Evolutionary conservation across 2,329 filamentous ascomycete genomes (phyloP).

Genomic region (Ophiostoma novo-ulmi): DNA sequence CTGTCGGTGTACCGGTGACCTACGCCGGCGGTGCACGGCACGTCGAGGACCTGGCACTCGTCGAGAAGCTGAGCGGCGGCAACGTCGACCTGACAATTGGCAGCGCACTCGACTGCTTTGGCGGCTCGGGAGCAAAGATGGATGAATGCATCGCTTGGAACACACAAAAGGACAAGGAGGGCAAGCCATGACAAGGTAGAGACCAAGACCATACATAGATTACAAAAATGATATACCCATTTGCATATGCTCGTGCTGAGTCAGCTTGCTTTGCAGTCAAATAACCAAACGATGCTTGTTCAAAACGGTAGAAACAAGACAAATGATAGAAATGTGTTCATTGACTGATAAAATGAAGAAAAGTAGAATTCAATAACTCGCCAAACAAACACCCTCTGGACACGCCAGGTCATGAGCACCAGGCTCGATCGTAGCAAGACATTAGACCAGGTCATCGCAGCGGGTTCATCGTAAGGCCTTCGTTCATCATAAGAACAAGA

Average conservation of each 20-base stretch:
- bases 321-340: conserved; percentile 6
- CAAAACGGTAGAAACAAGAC: conserved; percentile 1
- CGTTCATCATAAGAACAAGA: conserved; percentile 17
- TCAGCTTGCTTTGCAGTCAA: neutral
- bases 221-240: conserved; percentile 14
- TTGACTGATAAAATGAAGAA: conserved; percentile 19
- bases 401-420: conserved; percentile 22
- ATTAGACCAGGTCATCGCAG: conserved; percentile 18
- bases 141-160: conserved; percentile 92
- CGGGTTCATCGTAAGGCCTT: conserved; percentile 15
- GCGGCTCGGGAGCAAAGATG: conserved; percentile 78
- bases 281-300: neutral
- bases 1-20: conserved; percentile 65
- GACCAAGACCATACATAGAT: neutral
- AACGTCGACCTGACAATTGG: conserved; percentile 93
- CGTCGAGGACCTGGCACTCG: conserved; percentile 74
- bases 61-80: conserved; percentile 71
- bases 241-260: neutral
- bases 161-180: conserved; percentile 37
- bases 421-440: conserved; percentile 22
- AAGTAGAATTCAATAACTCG: conserved; percentile 25
- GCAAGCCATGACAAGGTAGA: neutral
- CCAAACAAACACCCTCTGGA: conserved; percentile 16
- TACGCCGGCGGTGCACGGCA: conserved; percentile 91
- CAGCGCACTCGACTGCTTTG: conserved; percentile 93